Base-by-base conservation (phyloP, 345 rosid genomes). In the Populus alba region DNA sequence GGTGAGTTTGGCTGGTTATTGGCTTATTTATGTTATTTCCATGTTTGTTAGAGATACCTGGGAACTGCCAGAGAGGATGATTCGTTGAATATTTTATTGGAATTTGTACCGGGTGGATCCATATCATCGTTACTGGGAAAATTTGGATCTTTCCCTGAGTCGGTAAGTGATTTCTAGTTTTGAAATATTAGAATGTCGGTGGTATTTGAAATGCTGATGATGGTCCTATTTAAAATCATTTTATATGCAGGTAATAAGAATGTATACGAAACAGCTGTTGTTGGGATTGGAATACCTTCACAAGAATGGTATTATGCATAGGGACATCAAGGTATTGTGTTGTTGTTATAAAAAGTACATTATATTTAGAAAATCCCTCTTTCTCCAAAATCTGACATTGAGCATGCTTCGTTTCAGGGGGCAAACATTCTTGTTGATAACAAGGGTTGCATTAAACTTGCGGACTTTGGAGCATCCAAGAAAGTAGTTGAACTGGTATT, bases 401-500 rank as follows among this genome's bases (percentile, higher is more conserved):
- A 16, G n/a, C 18, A 47, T 78, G 63, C 27, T 81, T 43, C 68
- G 75, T 81, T 49, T 53, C 73, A 82, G 85, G 82, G 85, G 27
- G 85, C 85, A 53, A 78, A 82, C 65, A 82, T 82, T 78, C 78
- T 82, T 27, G 85, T 82, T 51, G 85, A 82, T 71, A 82, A 82
- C 71, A 82, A 82, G 82, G 85, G 85, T 29, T 82, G 85, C 73
- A 82, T 82, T 66, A 82, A 82, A 72, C 85, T 82, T 75, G 85
- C 85, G 11, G 85, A 82, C 35, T 82, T 82, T 75, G 85, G 85
- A 70, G 85, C 85, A 23, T 82, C 85, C 59, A 82, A 82, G 74
- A 82, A 82, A 82, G 85, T 82, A 49, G 85, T 82, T 15, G 85
- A 82, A 67, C 79, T 82, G 79, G 82, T 82, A 82, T 20, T 12